Evolutionary conservation across 495 filamentous ascomycete species (phyloP).

Genomic region (Neurospora cerealis): DNA sequence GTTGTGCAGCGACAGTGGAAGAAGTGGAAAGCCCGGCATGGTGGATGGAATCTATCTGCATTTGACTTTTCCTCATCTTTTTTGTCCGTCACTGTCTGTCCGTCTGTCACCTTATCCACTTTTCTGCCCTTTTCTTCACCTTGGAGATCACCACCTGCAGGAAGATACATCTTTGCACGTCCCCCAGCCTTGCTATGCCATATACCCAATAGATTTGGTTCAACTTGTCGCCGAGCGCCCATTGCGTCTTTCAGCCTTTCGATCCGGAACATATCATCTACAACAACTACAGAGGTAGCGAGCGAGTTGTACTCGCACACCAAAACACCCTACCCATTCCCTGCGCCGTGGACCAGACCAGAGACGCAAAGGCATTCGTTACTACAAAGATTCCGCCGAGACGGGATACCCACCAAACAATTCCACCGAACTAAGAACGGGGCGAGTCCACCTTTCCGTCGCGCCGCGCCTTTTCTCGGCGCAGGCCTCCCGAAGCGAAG

Average conservation of each 20-base stretch:
- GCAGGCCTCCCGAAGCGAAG: background rate
- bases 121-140: background rate
- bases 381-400: background rate
- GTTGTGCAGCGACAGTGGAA: background rate
- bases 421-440: background rate
- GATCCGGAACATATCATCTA: background rate
- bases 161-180: background rate
- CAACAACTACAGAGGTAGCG: background rate
- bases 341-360: background rate
- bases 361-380: background rate
- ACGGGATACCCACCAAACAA: background rate
- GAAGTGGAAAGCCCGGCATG: background rate
- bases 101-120: background rate
- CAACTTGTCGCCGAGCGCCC: background rate
- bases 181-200: background rate
- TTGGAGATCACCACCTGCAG: background rate
- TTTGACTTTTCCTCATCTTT: background rate
- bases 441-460: background rate
- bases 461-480: background rate
- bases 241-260: background rate
- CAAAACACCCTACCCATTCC: background rate
- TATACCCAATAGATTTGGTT: background rate
- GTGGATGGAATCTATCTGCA: background rate
- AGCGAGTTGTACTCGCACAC: background rate
- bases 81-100: background rate